A percentile compares a stretch with the other conserved stretches of the same genome.
Evolutionary conservation across 257 asterid genomes (phyloP).

Genomic region (Handroanthus guayacan): DNA sequence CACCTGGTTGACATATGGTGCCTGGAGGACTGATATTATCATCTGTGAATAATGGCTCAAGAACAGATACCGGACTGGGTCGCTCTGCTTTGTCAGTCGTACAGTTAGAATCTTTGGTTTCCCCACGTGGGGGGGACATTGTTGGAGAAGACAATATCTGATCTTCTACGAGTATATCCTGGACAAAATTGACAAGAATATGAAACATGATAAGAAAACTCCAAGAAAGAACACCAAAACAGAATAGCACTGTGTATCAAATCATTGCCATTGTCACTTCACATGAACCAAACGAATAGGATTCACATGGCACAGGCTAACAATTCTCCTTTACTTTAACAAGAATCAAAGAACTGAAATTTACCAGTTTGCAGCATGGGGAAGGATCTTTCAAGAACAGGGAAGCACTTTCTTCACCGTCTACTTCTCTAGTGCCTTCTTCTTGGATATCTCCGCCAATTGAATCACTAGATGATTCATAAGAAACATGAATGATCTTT

Average conservation of each 20-base stretch:
- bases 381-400: constrained; percentile 34
- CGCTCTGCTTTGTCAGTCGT: constrained; percentile 59
- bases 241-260: constrained; percentile 8
- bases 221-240: constrained; percentile 17
- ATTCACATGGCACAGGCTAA: neutral
- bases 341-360: constrained; percentile 27
- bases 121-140: constrained; percentile 47
- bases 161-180: constrained; percentile 53
- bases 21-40: constrained; percentile 86
- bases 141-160: constrained; percentile 49
- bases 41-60: constrained; percentile 80
- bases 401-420: constrained; percentile 44
- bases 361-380: constrained; percentile 52
- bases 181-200: constrained; percentile 27
- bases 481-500: constrained; percentile 29
- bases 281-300: neutral
- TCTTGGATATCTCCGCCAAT: constrained; percentile 40
- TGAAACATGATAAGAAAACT: constrained; percentile 20
- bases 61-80: constrained; percentile 93
- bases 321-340: constrained; percentile 2
- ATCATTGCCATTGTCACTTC: constrained; percentile 16
- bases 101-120: constrained; percentile 56
- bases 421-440: constrained; percentile 46
- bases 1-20: constrained; percentile 69
- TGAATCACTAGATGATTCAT: constrained; percentile 37